These are phyloP conservation scores for Austroboletus eburneus DNA, from an alignment of 768 basidiomycete species.

Conservation along the genomic window DNA sequence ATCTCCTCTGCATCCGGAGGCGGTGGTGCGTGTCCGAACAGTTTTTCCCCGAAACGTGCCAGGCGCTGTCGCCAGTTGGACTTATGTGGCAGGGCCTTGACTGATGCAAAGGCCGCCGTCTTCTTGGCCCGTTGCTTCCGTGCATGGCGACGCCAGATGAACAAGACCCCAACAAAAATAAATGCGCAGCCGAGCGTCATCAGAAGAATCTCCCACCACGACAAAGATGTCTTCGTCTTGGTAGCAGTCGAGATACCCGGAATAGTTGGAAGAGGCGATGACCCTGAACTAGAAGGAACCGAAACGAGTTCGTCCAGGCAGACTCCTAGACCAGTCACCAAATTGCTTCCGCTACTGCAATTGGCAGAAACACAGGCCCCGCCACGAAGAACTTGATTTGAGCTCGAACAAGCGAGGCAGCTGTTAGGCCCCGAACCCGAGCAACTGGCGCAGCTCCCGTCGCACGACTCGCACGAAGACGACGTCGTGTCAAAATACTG, in stretches of 20 bases:
- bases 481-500: constrained; percentile 70
- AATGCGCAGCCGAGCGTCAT: constrained; percentile 81
- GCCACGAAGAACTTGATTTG: constrained; percentile 53
- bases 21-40: constrained; percentile 48
- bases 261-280: constrained; percentile 45
- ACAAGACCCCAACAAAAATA: constrained; percentile 63
- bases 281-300: constrained; percentile 40
- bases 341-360: constrained; percentile 51
- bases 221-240: constrained; percentile 36
- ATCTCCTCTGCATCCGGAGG: constrained; percentile 42
- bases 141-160: constrained; percentile 67
- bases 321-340: constrained; percentile 68
- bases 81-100: constrained; percentile 48
- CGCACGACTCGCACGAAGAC: constrained; percentile 65
- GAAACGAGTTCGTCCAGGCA: constrained; percentile 75
- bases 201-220: constrained; percentile 84
- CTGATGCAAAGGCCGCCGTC: constrained; percentile 61
- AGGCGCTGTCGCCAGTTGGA: constrained; percentile 55
- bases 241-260: constrained; percentile 58
- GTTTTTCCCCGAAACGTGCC: constrained; percentile 49
- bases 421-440: constrained; percentile 60
- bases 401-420: constrained; percentile 71
- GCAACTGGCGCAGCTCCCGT: constrained; percentile 76
- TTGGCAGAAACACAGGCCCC: constrained; percentile 63
- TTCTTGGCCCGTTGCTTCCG: constrained; percentile 63